These are phyloP conservation scores for Leccinellum rugosiceps DNA, from an alignment of 768 basidiomycete species.

Conservation along the genomic window DNA sequence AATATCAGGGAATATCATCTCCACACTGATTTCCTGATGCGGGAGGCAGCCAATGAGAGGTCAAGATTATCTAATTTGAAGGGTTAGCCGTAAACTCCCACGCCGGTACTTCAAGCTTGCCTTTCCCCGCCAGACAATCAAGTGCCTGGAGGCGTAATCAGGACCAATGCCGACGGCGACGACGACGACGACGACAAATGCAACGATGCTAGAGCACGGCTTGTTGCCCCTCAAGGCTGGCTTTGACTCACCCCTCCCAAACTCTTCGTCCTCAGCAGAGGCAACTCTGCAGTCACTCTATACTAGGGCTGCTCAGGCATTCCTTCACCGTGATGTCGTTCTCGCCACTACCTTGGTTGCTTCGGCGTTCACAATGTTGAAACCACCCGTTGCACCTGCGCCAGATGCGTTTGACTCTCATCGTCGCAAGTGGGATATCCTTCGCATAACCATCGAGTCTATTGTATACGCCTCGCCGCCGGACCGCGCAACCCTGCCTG, in stretches of 20 bases:
- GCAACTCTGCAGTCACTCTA: constrained; percentile 69
- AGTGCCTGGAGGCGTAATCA: constrained; percentile 5
- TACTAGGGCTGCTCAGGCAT: constrained; percentile 73
- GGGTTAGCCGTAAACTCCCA: too few relatives aligned
- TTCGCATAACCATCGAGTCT: constrained; percentile 79
- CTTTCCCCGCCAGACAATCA: constrained; percentile 21
- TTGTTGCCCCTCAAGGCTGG: constrained; percentile 37
- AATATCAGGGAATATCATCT: too few relatives aligned
- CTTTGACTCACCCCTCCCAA: constrained; percentile 5
- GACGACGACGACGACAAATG: constrained; percentile 34
- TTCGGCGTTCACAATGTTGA: constrained; percentile 65
- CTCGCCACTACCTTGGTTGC: constrained; percentile 63
- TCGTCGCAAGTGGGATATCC: constrained; percentile 83
- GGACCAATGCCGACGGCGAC: constrained; percentile 50
- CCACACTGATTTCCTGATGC: too few relatives aligned
- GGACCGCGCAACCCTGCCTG: constrained; percentile 41
- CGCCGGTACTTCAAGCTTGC: not conserved
- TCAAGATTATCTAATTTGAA: too few relatives aligned
- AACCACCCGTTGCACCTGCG: constrained; percentile 31
- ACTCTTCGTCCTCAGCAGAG: constrained; percentile 28
- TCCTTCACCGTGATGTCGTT: constrained; percentile 69
- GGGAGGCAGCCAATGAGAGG: too few relatives aligned
- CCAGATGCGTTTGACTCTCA: constrained; percentile 45
- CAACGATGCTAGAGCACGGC: constrained; percentile 21
- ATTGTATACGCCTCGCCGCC: constrained; percentile 62